Percentiles rank a stretch among this genome's conserved stretches.
Conservation (phyloP, 2,329 filamentous ascomycete genomes). For the Akanthomyces lecanii region DNA sequence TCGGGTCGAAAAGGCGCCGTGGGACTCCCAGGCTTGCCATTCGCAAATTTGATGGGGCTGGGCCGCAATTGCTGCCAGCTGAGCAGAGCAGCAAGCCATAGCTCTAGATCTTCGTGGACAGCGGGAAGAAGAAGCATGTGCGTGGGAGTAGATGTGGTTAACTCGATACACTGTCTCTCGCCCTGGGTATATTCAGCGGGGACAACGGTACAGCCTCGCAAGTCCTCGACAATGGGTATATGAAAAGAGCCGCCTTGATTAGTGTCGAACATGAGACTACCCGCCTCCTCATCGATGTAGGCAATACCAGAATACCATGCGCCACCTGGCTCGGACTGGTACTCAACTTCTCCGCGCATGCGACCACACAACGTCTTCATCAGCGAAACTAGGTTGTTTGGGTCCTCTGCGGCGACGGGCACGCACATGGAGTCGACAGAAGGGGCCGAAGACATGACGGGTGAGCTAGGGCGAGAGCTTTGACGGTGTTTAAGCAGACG, state of each 20-base stretch:
- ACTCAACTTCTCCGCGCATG: slow-evolving; percentile 76
- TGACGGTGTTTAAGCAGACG: slow-evolving; percentile 51
- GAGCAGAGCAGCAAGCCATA: slow-evolving; percentile 75
- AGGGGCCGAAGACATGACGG: slow-evolving; percentile 49
- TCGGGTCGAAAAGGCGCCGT: slow-evolving; percentile 38
- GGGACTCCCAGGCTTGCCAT: slow-evolving; percentile 33
- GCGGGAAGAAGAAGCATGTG: slow-evolving; percentile 64
- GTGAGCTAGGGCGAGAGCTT: slow-evolving; percentile 55
- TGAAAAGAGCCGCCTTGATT: slow-evolving; percentile 63
- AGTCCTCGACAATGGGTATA: slow-evolving; percentile 64
- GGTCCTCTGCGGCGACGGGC: slow-evolving; percentile 61
- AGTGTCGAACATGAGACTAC: slow-evolving; percentile 70
- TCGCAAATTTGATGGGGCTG: slow-evolving; percentile 50
- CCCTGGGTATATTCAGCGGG: slow-evolving; percentile 46
- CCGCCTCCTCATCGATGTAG: slow-evolving; percentile 72
- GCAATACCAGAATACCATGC: slow-evolving; percentile 69
- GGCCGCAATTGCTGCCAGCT: slow-evolving; percentile 76
- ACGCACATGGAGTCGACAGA: slow-evolving; percentile 57
- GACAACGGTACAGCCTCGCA: slow-evolving; percentile 68
- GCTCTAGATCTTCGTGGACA: slow-evolving; percentile 63
- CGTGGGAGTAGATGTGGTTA: slow-evolving; percentile 49
- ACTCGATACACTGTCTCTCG: slow-evolving; percentile 48
- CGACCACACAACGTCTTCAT: slow-evolving; percentile 75
- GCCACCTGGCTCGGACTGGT: slow-evolving; percentile 56
- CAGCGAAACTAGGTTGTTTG: slow-evolving; percentile 66